These are phyloP conservation scores for Boletus albobrunnescens DNA, from an alignment of 1,284 basidiomycete genomes.

Conservation along the genomic window DNA sequence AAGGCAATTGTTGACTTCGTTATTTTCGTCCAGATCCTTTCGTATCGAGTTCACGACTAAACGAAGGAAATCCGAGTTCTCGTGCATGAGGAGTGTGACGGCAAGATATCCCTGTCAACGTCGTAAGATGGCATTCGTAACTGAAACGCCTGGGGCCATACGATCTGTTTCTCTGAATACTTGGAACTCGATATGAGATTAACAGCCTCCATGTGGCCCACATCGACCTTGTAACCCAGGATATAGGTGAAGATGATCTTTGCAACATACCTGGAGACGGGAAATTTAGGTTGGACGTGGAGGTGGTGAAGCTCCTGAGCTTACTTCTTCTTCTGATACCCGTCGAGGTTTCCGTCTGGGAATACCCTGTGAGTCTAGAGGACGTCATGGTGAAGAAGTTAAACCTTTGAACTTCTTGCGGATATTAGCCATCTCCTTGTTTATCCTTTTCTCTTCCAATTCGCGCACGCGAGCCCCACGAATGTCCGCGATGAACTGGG, in stretches of 20 bases:
- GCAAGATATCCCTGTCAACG: slow-evolving; percentile 86
- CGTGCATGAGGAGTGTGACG: slow-evolving; percentile 95
- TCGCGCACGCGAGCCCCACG: slow-evolving; percentile 87
- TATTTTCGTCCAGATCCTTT: slow-evolving; percentile 94
- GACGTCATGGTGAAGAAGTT: slow-evolving; percentile 12
- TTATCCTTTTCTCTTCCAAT: slow-evolving; percentile 94
- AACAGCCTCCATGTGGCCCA: slow-evolving; percentile 99
- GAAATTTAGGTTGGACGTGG: slow-evolving; percentile 12
- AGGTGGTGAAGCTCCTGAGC: slow-evolving; percentile 31
- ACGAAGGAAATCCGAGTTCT: slow-evolving; percentile 94
- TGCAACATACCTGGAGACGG: slow-evolving; percentile 70
- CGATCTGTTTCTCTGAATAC: slow-evolving; percentile 99
- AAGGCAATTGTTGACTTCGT: slow-evolving; percentile 93
- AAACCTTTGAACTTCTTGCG: slow-evolving; percentile 96
- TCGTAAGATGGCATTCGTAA: slow-evolving; percentile 12
- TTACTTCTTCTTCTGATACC: slow-evolving; percentile 99
- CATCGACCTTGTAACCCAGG: slow-evolving; percentile 96
- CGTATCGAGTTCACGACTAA: slow-evolving; percentile 97
- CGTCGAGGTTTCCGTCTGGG: slow-evolving; percentile 91
- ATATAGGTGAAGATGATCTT: slow-evolving; percentile 99
- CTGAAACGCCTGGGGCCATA: slow-evolving; percentile 38
- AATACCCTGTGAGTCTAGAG: slow-evolving; percentile 4
- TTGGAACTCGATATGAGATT: slow-evolving; percentile 95
- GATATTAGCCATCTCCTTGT: slow-evolving; percentile 99
- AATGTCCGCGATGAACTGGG: slow-evolving; percentile 95